Base-by-base conservation (phyloP, 352 stramenopile species). In the Pythium rhizo-oryzae region DNA sequence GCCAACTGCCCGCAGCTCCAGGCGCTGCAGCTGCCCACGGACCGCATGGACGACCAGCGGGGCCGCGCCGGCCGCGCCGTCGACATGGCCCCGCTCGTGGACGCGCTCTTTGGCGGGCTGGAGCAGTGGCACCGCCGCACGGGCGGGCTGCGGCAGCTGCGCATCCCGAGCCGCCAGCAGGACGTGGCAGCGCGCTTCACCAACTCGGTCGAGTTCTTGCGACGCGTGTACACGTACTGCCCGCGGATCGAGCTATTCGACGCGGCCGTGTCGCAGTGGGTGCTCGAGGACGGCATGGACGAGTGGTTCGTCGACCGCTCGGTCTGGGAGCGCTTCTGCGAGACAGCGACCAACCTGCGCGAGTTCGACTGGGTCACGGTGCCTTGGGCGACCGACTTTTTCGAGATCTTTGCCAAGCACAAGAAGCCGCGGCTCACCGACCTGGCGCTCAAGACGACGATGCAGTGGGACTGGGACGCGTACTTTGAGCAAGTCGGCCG, bases 401-500 rank as follows among this genome's bases (percentile, higher is more conserved):
- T 67, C 41, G 61, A 60, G 61, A 53, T 67, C 28, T 67, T 67
- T 28, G 61, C 49, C 35, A 37, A 43, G 37, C 50, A 67, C 24
- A 18, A 23, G 18, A 67, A 67, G 52, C 50, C 50, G 1, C 16
- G 57, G 13, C 52, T 69, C 41, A 55, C 21, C 2, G 18, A 41
- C 15, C 28, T 69, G 21, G 49, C 44, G 8, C 28, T 69, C 24
- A 51, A 46, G 52, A 61, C 43, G n/a, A 43, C 41, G 12, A 46
- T 41, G 28, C 52, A 69, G 28, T 69, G 62, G 62, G 55, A 62
- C 41, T 69, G 52, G 62, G 49, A 50, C 24, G 18, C 13, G 19
- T 69, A 53, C 41, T 53, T 60, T 41, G 24, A 41, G 3, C 19
- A 43, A n/a, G 49, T 66, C 16, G n/a, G 41, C 30, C 33, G 16